A percentile compares a stretch with the other conserved stretches of the same genome.
Evolutionary conservation across 2,329 filamentous ascomycete genomes (phyloP).

Genomic region (Alternaria gansuensis): DNA sequence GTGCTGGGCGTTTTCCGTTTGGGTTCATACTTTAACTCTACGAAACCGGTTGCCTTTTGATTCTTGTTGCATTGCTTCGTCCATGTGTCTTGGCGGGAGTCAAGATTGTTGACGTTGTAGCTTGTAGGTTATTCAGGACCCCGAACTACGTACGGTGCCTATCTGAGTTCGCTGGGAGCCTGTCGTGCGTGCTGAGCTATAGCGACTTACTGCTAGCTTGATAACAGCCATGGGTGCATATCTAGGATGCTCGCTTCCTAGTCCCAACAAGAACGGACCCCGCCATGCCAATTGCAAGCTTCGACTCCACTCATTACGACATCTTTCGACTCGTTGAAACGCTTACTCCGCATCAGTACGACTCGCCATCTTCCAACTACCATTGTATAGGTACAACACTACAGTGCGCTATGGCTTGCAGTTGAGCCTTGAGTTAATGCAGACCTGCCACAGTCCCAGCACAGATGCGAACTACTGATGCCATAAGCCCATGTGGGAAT

Average conservation of each 20-base stretch:
- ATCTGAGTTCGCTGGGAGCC: not conserved
- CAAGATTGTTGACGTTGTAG: not conserved
- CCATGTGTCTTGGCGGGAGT: not conserved
- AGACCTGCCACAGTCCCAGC: constrained; percentile 9
- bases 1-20: constrained; percentile 1
- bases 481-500: constrained; percentile 20
- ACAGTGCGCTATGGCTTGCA: constrained; percentile 2
- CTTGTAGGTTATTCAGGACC: not conserved
- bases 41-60: not conserved
- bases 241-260: constrained; percentile 17
- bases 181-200: constrained; percentile 2
- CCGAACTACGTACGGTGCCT: not conserved
- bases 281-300: constrained; percentile 17
- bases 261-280: constrained; percentile 5
- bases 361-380: constrained; percentile 12
- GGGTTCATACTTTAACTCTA: not conserved
- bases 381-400: constrained; percentile 8
- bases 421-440: constrained; percentile 14
- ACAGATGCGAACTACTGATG: constrained; percentile 8
- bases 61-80: not conserved
- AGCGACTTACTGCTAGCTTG: constrained; percentile 3
- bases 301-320: not conserved
- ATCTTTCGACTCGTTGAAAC: constrained; percentile 9
- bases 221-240: not conserved
- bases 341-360: constrained; percentile 13